phyloP scores from a whole-genome alignment of 495 filamentous ascomycete genomes.

The Penicillium chermesinum region DNA sequence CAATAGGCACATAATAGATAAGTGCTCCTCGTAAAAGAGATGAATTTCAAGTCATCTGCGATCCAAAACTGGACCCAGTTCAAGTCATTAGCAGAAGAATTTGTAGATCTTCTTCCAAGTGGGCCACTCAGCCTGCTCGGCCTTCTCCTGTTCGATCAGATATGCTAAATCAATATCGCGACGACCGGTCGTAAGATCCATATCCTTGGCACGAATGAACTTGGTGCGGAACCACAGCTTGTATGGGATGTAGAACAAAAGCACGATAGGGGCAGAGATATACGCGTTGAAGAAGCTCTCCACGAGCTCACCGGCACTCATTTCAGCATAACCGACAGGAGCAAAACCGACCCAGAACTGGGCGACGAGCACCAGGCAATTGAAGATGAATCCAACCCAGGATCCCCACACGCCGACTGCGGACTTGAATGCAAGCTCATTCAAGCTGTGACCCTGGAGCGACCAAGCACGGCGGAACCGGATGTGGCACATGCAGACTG shows the following conservation, averaged over 20 bases:
- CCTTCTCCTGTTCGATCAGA: slow-evolving; percentile 68
- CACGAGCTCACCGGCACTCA: slow-evolving; percentile 38
- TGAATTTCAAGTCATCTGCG: too few relatives aligned
- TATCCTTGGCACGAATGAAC: slow-evolving; percentile 58
- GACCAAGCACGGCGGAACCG: slow-evolving; percentile 83
- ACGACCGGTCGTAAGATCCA: slow-evolving; percentile 86
- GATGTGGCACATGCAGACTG: slow-evolving; percentile 84
- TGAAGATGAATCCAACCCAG: slow-evolving; percentile 77
- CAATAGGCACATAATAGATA: too few relatives aligned
- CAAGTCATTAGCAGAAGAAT: slow-evolving; percentile 44
- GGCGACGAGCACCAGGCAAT: slow-evolving; percentile 74
- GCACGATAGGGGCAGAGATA: slow-evolving; percentile 77
- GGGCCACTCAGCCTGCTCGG: slow-evolving; percentile 69
- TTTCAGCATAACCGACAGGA: slow-evolving; percentile 56
- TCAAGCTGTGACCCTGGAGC: slow-evolving; percentile 59
- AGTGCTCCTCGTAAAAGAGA: too few relatives aligned
- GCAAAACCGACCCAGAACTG: slow-evolving; percentile 92
- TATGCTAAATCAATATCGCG: slow-evolving; percentile 77
- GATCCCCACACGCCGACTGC: slow-evolving; percentile 79
- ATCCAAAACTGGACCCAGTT: too few relatives aligned
- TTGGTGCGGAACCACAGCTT: slow-evolving; percentile 72
- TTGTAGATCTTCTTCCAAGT: slow-evolving; percentile 75
- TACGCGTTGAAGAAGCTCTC: slow-evolving; percentile 72
- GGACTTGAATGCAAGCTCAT: slow-evolving; percentile 75
- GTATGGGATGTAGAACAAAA: slow-evolving; percentile 69